These are phyloP conservation scores for Annulohypoxylon moriforme DNA, from an alignment of 495 filamentous ascomycete genomes.

Conservation along the genomic window DNA sequence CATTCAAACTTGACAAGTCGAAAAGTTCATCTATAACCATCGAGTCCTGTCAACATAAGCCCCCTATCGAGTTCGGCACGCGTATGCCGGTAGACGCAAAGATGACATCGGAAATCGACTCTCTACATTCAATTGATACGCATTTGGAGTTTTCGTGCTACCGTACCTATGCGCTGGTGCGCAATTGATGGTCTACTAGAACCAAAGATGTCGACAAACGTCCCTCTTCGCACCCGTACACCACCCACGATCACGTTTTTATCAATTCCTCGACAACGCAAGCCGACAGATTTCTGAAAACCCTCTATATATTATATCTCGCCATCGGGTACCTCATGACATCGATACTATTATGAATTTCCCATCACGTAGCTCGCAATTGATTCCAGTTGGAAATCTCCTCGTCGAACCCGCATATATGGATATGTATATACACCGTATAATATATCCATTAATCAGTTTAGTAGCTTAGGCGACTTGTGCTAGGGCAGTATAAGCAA, in stretches of 20 bases:
- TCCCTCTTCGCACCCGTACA: conserved; percentile 8
- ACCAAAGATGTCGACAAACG: conserved; percentile 6
- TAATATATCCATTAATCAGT: neutral
- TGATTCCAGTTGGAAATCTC: conserved; percentile 8
- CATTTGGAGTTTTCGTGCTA: neutral
- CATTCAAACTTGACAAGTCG: neutral
- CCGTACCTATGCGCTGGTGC: conserved; percentile 2
- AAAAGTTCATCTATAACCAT: conserved; percentile 10
- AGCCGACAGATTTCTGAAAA: neutral
- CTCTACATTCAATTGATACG: neutral
- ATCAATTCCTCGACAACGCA: conserved; percentile 29
- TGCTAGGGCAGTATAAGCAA: conserved; percentile 1
- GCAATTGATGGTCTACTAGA: neutral
- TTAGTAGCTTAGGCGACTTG: neutral
- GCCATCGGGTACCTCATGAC: neutral
- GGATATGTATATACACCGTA: conserved; percentile 16
- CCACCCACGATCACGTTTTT: conserved; percentile 4
- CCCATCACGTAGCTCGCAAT: conserved; percentile 4
- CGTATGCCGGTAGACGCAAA: neutral
- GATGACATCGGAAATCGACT: conserved; percentile 6
- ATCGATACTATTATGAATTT: neutral
- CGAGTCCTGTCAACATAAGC: conserved; percentile 5
- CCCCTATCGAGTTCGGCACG: conserved; percentile 17
- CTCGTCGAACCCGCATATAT: conserved; percentile 27
- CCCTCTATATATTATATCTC: neutral